Conservation (phyloP, 768 basidiomycete genomes). For the Agaricus sinodeliciosus region DNA sequence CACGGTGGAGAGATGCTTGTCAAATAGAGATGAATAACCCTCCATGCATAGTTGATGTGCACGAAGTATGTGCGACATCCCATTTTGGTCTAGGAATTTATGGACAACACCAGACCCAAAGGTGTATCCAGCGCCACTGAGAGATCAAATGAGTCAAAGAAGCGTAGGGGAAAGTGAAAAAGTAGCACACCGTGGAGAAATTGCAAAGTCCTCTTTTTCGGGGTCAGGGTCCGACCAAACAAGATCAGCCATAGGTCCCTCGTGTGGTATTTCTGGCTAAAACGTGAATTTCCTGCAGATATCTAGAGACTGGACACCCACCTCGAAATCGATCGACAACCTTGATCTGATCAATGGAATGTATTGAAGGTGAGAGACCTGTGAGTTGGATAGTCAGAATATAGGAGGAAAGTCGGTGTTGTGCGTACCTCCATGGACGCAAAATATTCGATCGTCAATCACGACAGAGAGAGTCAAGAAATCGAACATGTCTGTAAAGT, state of each 20-base stretch:
- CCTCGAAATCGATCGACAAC: constrained; percentile 98
- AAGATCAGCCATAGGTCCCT: constrained; percentile 99
- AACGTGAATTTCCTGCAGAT: constrained; percentile 16
- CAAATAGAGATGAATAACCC: constrained; percentile 95
- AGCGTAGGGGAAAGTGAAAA: constrained; percentile 11
- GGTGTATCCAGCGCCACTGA: constrained; percentile 95
- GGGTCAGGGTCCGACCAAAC: constrained; percentile 99
- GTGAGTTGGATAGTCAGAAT: constrained; percentile 13
- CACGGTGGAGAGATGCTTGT: constrained; percentile 91
- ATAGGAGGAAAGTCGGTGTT: constrained; percentile 1
- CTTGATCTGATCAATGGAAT: constrained; percentile 99
- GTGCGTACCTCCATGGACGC: constrained; percentile 88
- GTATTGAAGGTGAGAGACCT: constrained; percentile 97
- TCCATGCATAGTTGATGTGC: constrained; percentile 99
- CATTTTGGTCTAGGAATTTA: constrained; percentile 94
- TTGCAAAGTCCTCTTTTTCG: constrained; percentile 99
- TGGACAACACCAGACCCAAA: constrained; percentile 97
- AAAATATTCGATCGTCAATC: constrained; percentile 98
- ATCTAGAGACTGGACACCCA: constrained; percentile 25
- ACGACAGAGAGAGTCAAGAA: constrained; percentile 96
- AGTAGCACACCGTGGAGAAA: constrained; percentile 80
- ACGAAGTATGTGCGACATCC: constrained; percentile 95
- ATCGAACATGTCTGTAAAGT: constrained; percentile 99
- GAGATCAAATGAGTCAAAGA: constrained; percentile 18
- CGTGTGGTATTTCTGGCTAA: constrained; percentile 89